phyloP scores from a whole-genome alignment of 2,329 filamentous ascomycete species.

The Leptographium flavum region DNA sequence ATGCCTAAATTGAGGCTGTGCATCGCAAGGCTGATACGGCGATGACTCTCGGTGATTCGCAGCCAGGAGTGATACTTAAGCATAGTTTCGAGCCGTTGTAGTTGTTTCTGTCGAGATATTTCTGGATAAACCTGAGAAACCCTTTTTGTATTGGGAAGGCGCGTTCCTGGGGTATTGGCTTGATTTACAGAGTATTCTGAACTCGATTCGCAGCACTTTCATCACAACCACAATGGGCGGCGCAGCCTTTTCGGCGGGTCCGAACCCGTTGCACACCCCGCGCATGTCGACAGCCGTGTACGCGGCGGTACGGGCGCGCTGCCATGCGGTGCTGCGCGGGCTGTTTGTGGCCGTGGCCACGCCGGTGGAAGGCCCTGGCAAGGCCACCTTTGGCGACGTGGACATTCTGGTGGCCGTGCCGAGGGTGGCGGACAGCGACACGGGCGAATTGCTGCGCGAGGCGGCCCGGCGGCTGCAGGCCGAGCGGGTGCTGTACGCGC shows the following conservation, averaged over 20 bases:
- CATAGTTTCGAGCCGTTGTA: too few relatives aligned
- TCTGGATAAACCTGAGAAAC: too few relatives aligned
- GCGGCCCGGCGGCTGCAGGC: slow-evolving; percentile 27
- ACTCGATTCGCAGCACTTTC: too few relatives aligned
- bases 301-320: slow-evolving; percentile 28
- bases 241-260: slow-evolving; percentile 34
- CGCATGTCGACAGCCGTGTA: slow-evolving; percentile 52
- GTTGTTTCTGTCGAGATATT: too few relatives aligned
- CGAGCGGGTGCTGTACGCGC: slow-evolving; percentile 17
- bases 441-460: background rate
- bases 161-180: too few relatives aligned
- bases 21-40: too few relatives aligned
- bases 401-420: slow-evolving; percentile 42
- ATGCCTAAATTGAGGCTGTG: too few relatives aligned
- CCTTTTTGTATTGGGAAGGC: too few relatives aligned
- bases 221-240: slow-evolving; percentile 46
- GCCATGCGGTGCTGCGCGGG: slow-evolving; percentile 28
- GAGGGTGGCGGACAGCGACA: background rate
- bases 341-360: slow-evolving; percentile 41
- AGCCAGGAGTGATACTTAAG: too few relatives aligned
- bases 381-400: slow-evolving; percentile 56
- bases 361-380: slow-evolving; percentile 56
- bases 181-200: too few relatives aligned
- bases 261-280: slow-evolving; percentile 40
- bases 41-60: too few relatives aligned